Base-by-base conservation (phyloP, 805 yeast species). In the Saccharomycopsis olivae region DNA sequence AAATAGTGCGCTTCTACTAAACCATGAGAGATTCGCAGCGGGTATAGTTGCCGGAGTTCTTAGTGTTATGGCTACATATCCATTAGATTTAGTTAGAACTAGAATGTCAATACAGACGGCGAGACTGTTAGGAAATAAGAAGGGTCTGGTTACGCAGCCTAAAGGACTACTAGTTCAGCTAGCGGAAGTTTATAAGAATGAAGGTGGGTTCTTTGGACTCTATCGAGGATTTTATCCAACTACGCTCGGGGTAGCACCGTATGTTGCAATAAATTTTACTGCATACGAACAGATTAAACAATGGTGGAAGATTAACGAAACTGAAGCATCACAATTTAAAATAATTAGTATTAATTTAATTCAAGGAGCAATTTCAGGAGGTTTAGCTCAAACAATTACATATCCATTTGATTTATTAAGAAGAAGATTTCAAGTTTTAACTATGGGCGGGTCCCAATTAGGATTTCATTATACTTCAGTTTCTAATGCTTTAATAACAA, bases 171-270 rank as follows among this genome's bases (percentile, higher is more conserved):
- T 68, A 58, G 59, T 64, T 9, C 69, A 86, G 2, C 55, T 83
- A 41, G 51, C 47, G 27, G 61, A 66, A 14, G 85, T 87, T 16
- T 84, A 82, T 58, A 52, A 50, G 13, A 69, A 67, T 13, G 98
- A 89, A 60, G 97, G 97, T 28, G 95, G 96, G 0, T 18, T 85
- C 6, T 46, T 54, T 2, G 94, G 87, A 0, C 63, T 89, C 13
- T 89, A 84, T 55, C 67, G 88, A 38, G 98, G 98, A 2, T 65
- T 88, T 10, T 64, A 78, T 46, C 95, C 97, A n/a, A 89, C 97
- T 0, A 75, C 88, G 1, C 60, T 84, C 42, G 96, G 97, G 1
- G 96, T 92, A 16, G 96, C 95, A 1, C 96, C 97, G 1, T 92
- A 88, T 54, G 96, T 86, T 24, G 95, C 95, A 3, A 71, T 89